Evolutionary conservation across 2,329 filamentous ascomycete species (phyloP).

Genomic region (Venturia carpophila): DNA sequence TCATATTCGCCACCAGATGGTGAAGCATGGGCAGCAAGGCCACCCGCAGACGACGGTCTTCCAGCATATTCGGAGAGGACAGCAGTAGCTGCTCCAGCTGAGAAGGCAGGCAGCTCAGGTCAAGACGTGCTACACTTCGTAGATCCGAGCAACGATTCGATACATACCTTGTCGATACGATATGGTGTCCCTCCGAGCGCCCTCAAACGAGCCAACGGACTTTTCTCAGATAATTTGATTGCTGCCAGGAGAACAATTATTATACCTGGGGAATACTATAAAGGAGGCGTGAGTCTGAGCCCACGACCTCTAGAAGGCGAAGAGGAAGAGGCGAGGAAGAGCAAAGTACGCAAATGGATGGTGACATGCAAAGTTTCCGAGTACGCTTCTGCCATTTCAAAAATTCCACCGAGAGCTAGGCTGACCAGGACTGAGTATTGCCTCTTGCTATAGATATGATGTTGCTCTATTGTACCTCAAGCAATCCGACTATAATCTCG

Average conservation of each 20-base stretch:
- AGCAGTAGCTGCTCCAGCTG: background rate
- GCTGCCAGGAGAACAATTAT: slow-evolving; percentile 60
- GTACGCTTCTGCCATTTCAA: slow-evolving; percentile 39
- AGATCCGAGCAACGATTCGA: slow-evolving; percentile 58
- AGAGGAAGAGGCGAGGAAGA: slow-evolving; percentile 64
- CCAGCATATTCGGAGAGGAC: slow-evolving; percentile 12
- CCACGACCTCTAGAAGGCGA: slow-evolving; percentile 66
- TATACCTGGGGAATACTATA: slow-evolving; percentile 64
- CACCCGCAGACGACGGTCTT: slow-evolving; percentile 3
- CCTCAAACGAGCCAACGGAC: slow-evolving; percentile 59
- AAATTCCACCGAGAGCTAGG: slow-evolving; percentile 18
- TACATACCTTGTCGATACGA: slow-evolving; percentile 60
- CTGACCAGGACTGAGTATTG: slow-evolving; percentile 34
- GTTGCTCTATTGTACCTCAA: slow-evolving; percentile 68
- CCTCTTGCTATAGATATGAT: slow-evolving; percentile 47
- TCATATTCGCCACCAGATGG: slow-evolving; percentile 47
- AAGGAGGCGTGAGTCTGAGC: slow-evolving; percentile 58
- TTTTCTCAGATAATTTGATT: slow-evolving; percentile 65
- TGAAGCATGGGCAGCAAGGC: background rate
- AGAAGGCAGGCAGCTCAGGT: slow-evolving; percentile 10
- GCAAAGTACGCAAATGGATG: slow-evolving; percentile 69
- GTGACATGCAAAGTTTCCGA: slow-evolving; percentile 68
- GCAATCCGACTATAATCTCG: slow-evolving; percentile 59
- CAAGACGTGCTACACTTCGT: slow-evolving; percentile 66
- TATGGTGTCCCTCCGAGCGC: slow-evolving; percentile 60